Percentiles rank a stretch among this genome's conserved stretches.
These are phyloP conservation scores for Beta macrorhiza DNA, from an alignment of 179 eudicot species.

Conservation along the genomic window DNA sequence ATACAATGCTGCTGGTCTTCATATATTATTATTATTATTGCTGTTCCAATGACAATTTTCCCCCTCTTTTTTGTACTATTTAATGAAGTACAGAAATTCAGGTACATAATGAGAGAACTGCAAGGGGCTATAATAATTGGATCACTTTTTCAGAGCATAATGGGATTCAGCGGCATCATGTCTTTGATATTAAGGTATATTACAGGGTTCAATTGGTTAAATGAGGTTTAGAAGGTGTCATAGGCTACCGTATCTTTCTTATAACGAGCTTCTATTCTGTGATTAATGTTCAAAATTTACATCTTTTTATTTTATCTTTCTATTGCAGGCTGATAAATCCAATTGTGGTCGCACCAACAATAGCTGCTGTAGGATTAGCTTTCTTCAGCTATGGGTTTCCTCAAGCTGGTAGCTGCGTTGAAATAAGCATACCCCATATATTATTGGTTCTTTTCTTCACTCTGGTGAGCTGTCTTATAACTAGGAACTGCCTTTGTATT, in stretches of 20 bases:
- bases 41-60: slow-evolving; percentile 18
- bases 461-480: slow-evolving; percentile 53
- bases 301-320: neutral
- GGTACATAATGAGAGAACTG: slow-evolving; percentile 89
- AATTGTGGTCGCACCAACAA: slow-evolving; percentile 85
- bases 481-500: neutral
- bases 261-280: neutral
- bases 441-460: slow-evolving; percentile 68
- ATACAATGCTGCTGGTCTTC: neutral
- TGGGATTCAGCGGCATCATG: slow-evolving; percentile 93
- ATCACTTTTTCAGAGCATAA: slow-evolving; percentile 74
- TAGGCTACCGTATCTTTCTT: neutral
- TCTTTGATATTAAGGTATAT: slow-evolving; percentile 68
- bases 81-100: slow-evolving; percentile 69
- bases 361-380: slow-evolving; percentile 86
- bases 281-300: neutral
- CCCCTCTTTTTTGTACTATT: slow-evolving; percentile 11
- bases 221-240: neutral
- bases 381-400: slow-evolving; percentile 96
- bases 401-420: slow-evolving; percentile 90
- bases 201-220: neutral
- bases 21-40: neutral
- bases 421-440: slow-evolving; percentile 79
- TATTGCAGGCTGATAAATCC: slow-evolving; percentile 81
- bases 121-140: slow-evolving; percentile 93